Percentiles rank a stretch among this genome's conserved stretches.
phyloP scores from a whole-genome alignment of 78 protist species.

The Dictyostelium brefeldianum region DNA sequence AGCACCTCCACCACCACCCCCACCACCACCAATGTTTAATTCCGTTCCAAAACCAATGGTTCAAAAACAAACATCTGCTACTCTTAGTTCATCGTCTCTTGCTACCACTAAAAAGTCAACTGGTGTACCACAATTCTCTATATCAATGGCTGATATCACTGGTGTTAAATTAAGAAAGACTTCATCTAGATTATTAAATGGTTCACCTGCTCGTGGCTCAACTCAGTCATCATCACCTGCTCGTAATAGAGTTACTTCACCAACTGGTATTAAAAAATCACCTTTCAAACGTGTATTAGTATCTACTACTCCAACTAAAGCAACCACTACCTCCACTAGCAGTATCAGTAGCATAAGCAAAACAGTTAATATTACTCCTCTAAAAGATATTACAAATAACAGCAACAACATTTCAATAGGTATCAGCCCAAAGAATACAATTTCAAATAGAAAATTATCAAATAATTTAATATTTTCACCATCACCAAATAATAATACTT shows the following conservation, averaged over 20 bases:
- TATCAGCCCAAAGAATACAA: not conserved
- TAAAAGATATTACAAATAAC: constrained; percentile 7
- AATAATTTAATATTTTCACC: not conserved
- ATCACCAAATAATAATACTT: not conserved
- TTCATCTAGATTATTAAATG: not conserved
- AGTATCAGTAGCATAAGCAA: not conserved
- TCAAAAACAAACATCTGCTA: not conserved
- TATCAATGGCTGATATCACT: constrained; percentile 58
- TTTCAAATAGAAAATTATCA: not conserved
- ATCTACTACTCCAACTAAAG: not conserved
- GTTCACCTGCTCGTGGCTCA: not conserved
- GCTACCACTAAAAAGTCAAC: not conserved
- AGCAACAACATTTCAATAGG: not conserved
- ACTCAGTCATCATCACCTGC: not conserved
- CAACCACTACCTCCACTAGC: not conserved
- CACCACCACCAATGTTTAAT: constrained; percentile 19
- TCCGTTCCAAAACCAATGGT: not conserved
- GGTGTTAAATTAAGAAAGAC: constrained; percentile 72
- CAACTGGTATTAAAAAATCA: not conserved
- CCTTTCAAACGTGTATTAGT: not conserved
- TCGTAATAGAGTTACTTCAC: not conserved
- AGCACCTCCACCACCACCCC: constrained; percentile 53
- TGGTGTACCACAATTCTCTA: constrained; percentile 21
- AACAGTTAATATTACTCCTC: not conserved
- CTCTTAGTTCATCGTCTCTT: not conserved